Evolutionary conservation across 768 basidiomycete genomes (phyloP).

Genomic region (Daedaleopsis sinensis): DNA sequence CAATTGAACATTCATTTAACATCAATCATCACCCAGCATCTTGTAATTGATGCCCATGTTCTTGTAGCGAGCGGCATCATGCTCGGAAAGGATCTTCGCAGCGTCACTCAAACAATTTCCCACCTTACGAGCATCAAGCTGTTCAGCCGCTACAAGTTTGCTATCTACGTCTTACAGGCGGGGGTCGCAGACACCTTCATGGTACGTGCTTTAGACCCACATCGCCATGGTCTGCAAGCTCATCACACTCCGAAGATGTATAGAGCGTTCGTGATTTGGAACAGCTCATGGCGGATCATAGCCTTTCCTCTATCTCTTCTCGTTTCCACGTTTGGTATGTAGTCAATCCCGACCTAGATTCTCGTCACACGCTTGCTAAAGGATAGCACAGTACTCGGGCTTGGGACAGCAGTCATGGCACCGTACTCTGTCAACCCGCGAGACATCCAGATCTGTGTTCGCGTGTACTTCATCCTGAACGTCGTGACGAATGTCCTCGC

Average conservation of each 20-base stretch:
- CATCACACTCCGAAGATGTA: not conserved
- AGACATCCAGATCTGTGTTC: not conserved
- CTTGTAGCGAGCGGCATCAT: not conserved
- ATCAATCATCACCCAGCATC: not conserved
- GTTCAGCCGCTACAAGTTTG: not conserved
- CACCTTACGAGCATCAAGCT: not conserved
- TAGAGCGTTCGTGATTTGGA: not conserved
- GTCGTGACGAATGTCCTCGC: not conserved
- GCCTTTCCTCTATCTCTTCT: not conserved
- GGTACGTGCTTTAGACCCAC: not conserved
- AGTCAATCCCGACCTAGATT: not conserved
- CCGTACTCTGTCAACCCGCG: not conserved
- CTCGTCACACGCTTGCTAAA: not conserved
- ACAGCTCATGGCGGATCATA: not conserved
- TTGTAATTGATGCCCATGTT: not conserved
- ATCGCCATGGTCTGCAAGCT: not conserved
- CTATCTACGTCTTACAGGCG: not conserved
- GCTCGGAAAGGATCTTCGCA: not conserved
- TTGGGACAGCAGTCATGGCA: not conserved
- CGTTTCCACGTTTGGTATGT: not conserved
- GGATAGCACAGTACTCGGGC: not conserved
- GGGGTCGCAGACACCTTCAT: not conserved
- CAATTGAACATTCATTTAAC: not conserved
- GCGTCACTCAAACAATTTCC: not conserved
- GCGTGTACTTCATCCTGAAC: not conserved